Percentiles rank a stretch among this genome's conserved stretches.
phyloP scores from a whole-genome alignment of 2,329 filamentous ascomycete genomes.

The Phyllachora maydis region DNA sequence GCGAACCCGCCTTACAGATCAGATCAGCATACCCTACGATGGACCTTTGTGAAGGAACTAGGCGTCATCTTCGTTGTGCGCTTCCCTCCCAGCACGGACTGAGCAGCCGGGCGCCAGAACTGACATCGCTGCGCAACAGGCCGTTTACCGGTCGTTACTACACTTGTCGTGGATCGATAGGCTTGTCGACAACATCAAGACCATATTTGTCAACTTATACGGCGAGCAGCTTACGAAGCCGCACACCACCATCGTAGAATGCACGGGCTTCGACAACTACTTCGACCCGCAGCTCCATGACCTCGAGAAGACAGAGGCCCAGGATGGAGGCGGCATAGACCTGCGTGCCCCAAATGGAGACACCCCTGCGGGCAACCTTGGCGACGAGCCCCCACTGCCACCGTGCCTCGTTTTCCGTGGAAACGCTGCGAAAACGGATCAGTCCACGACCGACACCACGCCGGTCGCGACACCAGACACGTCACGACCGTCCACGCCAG shows the following conservation, averaged over 20 bases:
- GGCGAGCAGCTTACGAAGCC: conserved; percentile 68
- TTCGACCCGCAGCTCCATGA: conserved; percentile 86
- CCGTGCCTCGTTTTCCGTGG: conserved; percentile 19
- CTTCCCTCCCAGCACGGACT: conserved; percentile 4
- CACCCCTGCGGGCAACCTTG: conserved; percentile 12
- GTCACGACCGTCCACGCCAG: conserved; percentile 63
- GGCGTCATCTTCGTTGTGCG: conserved; percentile 86
- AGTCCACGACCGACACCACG: conserved; percentile 47
- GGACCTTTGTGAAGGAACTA: conserved; percentile 80
- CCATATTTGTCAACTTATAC: conserved; percentile 80
- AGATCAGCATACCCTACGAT: conserved; percentile 89
- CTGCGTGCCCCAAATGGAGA: conserved; percentile 12
- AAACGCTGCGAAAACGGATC: conserved; percentile 11
- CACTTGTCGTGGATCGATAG: conserved; percentile 96
- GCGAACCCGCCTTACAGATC: conserved; percentile 61
- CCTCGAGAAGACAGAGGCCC: conserved; percentile 38
- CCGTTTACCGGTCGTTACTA: conserved; percentile 87
- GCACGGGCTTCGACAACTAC: conserved; percentile 67
- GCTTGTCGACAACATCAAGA: conserved; percentile 84
- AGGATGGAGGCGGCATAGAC: conserved; percentile 6
- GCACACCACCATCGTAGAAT: conserved; percentile 59
- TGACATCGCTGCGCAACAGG: conserved; percentile 32
- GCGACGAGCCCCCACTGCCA: conserved; percentile 16
- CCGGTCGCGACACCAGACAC: conserved; percentile 51
- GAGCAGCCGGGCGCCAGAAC: no score